Percentiles rank a stretch among this genome's conserved stretches.
Evolutionary conservation across 371 early-diverging fungal species (phyloP).

Genomic region (Mucor piriformis): DNA sequence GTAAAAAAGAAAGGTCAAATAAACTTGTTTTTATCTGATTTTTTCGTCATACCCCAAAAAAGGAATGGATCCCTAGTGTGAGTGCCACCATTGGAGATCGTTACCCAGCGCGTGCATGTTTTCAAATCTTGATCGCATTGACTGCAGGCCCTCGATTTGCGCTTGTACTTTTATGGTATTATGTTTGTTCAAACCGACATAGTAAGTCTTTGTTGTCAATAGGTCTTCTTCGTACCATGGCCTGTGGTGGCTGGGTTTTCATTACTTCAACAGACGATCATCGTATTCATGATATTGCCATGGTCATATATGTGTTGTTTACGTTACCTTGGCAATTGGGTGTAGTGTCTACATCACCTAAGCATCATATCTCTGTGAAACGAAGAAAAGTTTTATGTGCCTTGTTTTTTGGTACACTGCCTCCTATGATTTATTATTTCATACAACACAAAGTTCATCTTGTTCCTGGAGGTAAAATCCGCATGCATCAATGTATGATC

Average conservation of each 20-base stretch:
- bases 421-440: conserved; percentile 77
- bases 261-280: conserved; percentile 83
- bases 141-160: conserved; percentile 70
- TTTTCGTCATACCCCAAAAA: background rate
- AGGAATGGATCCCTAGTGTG: conserved; percentile 87
- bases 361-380: conserved; percentile 26
- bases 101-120: conserved; percentile 76
- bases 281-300: conserved; percentile 73
- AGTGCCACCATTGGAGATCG: conserved; percentile 83
- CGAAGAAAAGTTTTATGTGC: conserved; percentile 38
- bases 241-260: conserved; percentile 82
- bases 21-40: background rate
- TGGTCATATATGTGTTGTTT: conserved; percentile 73
- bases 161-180: conserved; percentile 71
- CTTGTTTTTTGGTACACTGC: conserved; percentile 67
- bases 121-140: conserved; percentile 80
- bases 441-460: conserved; percentile 75
- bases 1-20: background rate
- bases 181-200: conserved; percentile 40
- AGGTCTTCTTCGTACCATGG: conserved; percentile 70
- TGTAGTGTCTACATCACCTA: conserved; percentile 45
- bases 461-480: conserved; percentile 62
- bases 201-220: conserved; percentile 60
- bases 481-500: background rate
- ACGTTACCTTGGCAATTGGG: conserved; percentile 78